Base-by-base conservation (phyloP, 768 basidiomycete species). In the Suillus hirtellus region DNA sequence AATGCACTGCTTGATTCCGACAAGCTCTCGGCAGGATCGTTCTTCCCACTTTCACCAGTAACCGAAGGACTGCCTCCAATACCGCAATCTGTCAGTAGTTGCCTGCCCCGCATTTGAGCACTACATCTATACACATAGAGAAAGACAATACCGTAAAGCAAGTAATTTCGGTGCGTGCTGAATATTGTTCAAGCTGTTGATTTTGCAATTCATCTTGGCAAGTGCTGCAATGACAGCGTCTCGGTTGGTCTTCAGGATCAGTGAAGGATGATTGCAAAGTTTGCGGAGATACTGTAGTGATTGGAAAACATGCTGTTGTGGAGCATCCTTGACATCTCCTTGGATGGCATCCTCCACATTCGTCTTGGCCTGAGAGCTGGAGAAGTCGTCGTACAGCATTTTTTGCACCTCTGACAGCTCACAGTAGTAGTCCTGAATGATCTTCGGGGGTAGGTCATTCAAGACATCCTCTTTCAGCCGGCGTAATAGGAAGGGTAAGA, bases 371-470 rank as follows among this genome's bases (percentile, higher is more conserved):
- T 86, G 86, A 6, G 95, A 93, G 70, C 85, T 87, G 2, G 90
- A 86, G 73, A 96, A 98, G 70, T 96, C 91, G 71, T 99, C 97
- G 72, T 99, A 99, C 19, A 99, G 84, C 65, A 87, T 82, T 74
- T 95, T 95, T 78, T 99, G 97, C 21, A 99, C 77, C 0, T 95
- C 92, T 0, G 96, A 98, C 3, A 99, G 84, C 72, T 99, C 96
- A 80, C 96, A 98, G 72, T 98, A 96, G 74, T 99, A 99, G 74
- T 99, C 97, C 75, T 99, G 97, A 63, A 99, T 99, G 75, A 99
- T 99, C 80, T 99, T 99, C 4, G 97, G 97, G 1, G 97, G 97
- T 2, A 99, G 81, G 72, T 99, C 97, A 65, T 93, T 79, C 62
- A 99, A 80, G 35, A 99, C 97, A 71, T 99, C 95, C 77, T 99